Conservation (phyloP, 2,329 filamentous ascomycete species). For the Penicillium sp. region DNA sequence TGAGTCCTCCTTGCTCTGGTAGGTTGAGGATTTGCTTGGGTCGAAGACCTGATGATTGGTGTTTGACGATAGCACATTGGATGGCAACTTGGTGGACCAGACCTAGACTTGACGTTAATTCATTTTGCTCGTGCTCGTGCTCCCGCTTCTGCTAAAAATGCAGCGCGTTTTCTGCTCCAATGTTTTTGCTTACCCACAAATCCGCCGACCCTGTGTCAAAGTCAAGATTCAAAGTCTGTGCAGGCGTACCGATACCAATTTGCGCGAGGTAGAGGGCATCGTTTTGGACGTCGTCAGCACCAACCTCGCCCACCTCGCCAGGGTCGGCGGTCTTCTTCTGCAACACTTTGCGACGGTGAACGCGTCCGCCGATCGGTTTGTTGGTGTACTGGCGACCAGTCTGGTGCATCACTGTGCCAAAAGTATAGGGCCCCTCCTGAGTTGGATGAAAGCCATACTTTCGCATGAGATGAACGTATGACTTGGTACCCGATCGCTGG, state of each 20-base stretch:
- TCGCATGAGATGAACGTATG: slow-evolving; percentile 56
- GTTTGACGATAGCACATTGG: slow-evolving; percentile 28
- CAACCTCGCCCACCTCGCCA: slow-evolving; percentile 45
- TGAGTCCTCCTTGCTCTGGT: slow-evolving; percentile 43
- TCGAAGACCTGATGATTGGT: slow-evolving; percentile 53
- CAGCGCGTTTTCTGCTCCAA: too few relatives aligned
- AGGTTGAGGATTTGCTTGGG: slow-evolving; percentile 56
- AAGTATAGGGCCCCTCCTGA: slow-evolving; percentile 55
- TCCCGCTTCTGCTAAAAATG: too few relatives aligned
- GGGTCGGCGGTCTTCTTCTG: slow-evolving; percentile 39
- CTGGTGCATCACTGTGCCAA: slow-evolving; percentile 45
- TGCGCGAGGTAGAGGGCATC: slow-evolving; percentile 60
- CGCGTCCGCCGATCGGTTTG: slow-evolving; percentile 45
- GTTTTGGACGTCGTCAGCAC: slow-evolving; percentile 61
- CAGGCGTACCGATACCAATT: slow-evolving; percentile 59
- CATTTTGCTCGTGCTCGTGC: background rate
- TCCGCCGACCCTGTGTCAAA: slow-evolving; percentile 69
- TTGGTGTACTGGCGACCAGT: slow-evolving; percentile 44
- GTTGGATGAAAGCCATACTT: slow-evolving; percentile 61
- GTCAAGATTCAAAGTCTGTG: slow-evolving; percentile 56
- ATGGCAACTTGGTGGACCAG: slow-evolving; percentile 49
- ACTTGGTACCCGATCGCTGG: slow-evolving; percentile 54
- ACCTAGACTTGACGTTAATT: slow-evolving; percentile 36
- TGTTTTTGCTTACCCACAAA: slow-evolving; percentile 51
- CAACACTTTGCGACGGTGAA: slow-evolving; percentile 45